Base-by-base conservation (phyloP, 192 early-diverging fungal species). In the Coemansia sp. region DNA sequence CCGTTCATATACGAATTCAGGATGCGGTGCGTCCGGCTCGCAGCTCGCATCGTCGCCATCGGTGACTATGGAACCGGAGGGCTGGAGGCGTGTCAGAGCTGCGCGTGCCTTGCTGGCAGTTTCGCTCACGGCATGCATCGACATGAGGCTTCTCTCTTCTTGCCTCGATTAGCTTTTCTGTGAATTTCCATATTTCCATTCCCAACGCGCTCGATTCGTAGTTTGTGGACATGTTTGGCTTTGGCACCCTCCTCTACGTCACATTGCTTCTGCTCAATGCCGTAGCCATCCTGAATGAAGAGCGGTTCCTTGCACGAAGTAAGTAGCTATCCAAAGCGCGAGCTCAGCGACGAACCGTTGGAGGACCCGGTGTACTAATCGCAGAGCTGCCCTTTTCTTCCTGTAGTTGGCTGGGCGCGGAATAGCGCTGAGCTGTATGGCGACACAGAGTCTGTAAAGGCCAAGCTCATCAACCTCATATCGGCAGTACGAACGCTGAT, bases 281-380 rank as follows among this genome's bases (percentile, higher is more conserved):
- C 21, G 82, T 96, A 34, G 94, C 94, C 47, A 85, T 96, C 58
- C 75, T 96, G 48, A 93, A 93, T 70, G 94, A 96, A 79, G 93
- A 96, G 64, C 89, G 94, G 21, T 96, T 96, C 72, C 83, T 96
- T 21, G 91, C 93, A 9, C 83, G 91, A 72, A 94, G 94, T 95
- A 88, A 69, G 85, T 76, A 41, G 4, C 47, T 14, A 26, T n/a
- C 52, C 25, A 33, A 28, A 26, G 21, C 1, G 23, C 31, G 13
- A 14, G 56, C 38, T 14, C 5, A 8, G 39, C 16, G 50, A 33
- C 11, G 12, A 38, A 36, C 58, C 0, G 11, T 16, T 31, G 3
- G 36, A 14, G 28, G 18, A 10, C 36, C n/a, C 18, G 10, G 9
- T 36, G 58, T 60, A 26, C 36, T 60, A 60, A 60, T 9, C 2